Base-by-base conservation (phyloP, 768 basidiomycete species). In the Leccinellum luteum region DNA sequence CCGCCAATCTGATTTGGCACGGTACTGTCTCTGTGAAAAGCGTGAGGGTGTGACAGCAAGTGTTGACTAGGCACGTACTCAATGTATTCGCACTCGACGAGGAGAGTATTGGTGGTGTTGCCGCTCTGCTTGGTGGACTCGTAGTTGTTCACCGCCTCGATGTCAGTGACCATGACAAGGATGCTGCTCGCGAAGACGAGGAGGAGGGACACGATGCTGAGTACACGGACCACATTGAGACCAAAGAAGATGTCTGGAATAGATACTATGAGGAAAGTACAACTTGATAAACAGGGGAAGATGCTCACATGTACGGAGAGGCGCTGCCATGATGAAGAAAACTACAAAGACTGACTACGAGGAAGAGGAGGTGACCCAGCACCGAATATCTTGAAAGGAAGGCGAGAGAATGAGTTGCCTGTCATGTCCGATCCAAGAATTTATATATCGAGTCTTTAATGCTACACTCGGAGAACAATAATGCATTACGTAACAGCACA, bases 1-100 rank as follows among this genome's bases (percentile, higher is more conserved):
- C 94, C 94, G 19, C 90, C 94, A 30, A 90, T 82, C 70, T 96
- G 93, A 72, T 92, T 92, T 4, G 94, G 94, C 5, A 97, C 92
- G 3, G 92, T 92, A 71, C 86, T 90, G 49, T 72, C 65, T 57
- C 84, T 88, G 61, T 75, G 50, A 50, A n/a, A 30, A 13, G 38
- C 17, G 57, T 83, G 55, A 55, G 60, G 48, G 45, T 21, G 21
- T 52, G 52, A 56, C 27, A 38, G 9, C 7, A 48, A 21, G 45
- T 50, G 43, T 48, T 28, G 6, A 47, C 31, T n/a, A 14, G 28
- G 55, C 54, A 75, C 85, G 53, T 72, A 91, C 84, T 83, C 78
- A 61, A 92, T 89, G 70, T 94, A 94, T 63, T 94, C 90, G 65
- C 84, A 86, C 65, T 89, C 79, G 43, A 71, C 64, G 41, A 81